Base-by-base conservation (phyloP, 2,329 filamentous ascomycete genomes). In the Trichoderma polysporum region DNA sequence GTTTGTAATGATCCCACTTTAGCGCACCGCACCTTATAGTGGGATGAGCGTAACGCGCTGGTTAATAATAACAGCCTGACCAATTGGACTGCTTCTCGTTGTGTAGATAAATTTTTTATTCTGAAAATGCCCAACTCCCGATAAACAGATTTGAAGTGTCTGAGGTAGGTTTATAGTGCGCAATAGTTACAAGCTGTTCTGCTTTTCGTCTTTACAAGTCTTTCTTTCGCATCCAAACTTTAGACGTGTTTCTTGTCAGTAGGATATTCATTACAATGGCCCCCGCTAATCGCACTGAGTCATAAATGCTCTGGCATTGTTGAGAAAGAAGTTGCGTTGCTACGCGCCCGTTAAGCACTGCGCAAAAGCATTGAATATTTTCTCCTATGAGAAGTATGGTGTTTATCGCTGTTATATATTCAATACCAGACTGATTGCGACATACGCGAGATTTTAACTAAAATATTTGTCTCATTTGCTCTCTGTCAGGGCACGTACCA, bases 1-100 rank as follows among this genome's bases (percentile, higher is more conserved):
- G 25, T 41, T n/a, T n/a, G 27, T 19, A n/a, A 47, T 22, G 47
- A 60, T 60, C 57, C 57, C 57, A 60, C 57, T 27, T 49, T 60
- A 27, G 41, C 31, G 47, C 31, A n/a, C n/a, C n/a, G n/a, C n/a
- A n/a, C 29, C 37, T 39, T 29, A 27, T n/a, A n/a, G 37, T 33
- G 56, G 56, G 56, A 59, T 59, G 41, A 9, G 54, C 54, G 54
- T 29, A 1, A 19, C 54, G 49, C 29, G 15, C 41, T 6, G 15
- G 56, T 47, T 3, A 47, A 27, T 6, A 19, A 58, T 41, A 17
- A 13, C 3, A 45, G 9, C 15, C n/a, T 59, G 37, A 59, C 56
- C 31, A 47, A 47, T 47, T 33, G 1, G 27, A 13, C 15, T 33
- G 10, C n/a, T 7, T 22, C n/a, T 19, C 10, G 17, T 8, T 35